Percentiles rank a stretch among this genome's conserved stretches.
Evolutionary conservation across 2,329 filamentous ascomycete species (phyloP).

Genomic region (Colletotrichum phormii): DNA sequence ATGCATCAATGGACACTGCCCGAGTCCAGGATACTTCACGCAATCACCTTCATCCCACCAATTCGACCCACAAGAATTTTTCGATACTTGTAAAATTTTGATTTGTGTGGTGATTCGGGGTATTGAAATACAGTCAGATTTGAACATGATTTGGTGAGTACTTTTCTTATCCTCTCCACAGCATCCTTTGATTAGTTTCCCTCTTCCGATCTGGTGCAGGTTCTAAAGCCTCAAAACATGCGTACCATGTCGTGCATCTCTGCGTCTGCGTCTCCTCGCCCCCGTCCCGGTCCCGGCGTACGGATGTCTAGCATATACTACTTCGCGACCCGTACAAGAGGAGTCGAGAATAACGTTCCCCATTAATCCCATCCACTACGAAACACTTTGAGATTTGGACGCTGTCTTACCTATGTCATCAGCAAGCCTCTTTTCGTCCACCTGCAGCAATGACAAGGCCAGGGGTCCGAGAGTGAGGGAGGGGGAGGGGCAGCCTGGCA

Average conservation of each 20-base stretch:
- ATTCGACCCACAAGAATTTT: not conserved
- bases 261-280: constrained; percentile 24
- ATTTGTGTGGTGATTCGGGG: not conserved
- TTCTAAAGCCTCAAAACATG: constrained; percentile 4
- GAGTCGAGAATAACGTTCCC: constrained; percentile 23
- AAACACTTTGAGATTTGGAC: constrained; percentile 13
- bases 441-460: constrained; percentile 27
- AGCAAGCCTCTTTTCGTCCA: constrained; percentile 27
- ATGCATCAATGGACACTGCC: not conserved
- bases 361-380: constrained; percentile 13
- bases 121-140: not conserved
- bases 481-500: constrained; percentile 23
- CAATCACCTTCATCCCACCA: constrained; percentile 3
- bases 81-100: constrained; percentile 7
- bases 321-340: constrained; percentile 24
- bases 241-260: constrained; percentile 33
- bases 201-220: constrained; percentile 1
- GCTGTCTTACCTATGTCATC: constrained; percentile 33
- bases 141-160: not conserved
- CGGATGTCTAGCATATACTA: constrained; percentile 23
- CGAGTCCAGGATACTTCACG: not conserved
- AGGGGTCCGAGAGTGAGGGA: constrained; percentile 23
- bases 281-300: constrained; percentile 13
- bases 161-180: constrained; percentile 11
- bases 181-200: not conserved